These are phyloP conservation scores for Mortierella sp. DNA, from an alignment of 371 early-diverging fungal species.

Conservation along the genomic window DNA sequence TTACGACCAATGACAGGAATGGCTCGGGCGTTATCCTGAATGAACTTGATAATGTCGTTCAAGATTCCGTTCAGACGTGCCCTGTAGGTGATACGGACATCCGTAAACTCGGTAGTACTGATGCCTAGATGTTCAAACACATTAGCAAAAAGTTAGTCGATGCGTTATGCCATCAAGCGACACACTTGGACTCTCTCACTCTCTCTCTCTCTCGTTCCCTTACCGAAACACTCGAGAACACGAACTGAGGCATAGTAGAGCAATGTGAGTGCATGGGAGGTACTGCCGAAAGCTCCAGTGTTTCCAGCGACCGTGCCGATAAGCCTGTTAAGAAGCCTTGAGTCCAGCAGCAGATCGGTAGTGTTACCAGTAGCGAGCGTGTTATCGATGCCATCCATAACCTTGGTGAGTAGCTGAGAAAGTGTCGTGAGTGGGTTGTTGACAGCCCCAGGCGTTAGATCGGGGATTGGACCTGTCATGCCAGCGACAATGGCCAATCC, in stretches of 20 bases:
- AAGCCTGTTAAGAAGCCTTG: conserved; percentile 6
- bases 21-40: neutral
- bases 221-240: conserved; percentile 12
- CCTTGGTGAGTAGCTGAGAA: neutral
- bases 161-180: too few species aligned
- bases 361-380: neutral
- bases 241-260: neutral
- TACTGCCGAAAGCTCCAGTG: neutral
- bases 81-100: neutral
- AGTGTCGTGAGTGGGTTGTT: neutral
- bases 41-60: conserved; percentile 3
- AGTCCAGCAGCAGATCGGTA: neutral
- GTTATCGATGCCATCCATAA: neutral
- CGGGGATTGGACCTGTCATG: neutral
- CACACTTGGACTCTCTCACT: too few species aligned
- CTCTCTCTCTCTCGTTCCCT: neutral
- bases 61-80: neutral
- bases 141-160: too few species aligned
- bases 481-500: neutral
- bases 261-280: neutral
- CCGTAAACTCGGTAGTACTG: conserved; percentile 4
- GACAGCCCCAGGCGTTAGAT: neutral
- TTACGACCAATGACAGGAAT: conserved; percentile 20
- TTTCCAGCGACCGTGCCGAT: conserved; percentile 1
- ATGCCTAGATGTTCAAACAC: neutral